A percentile compares a stretch with the other conserved stretches of the same genome.
These are phyloP conservation scores for Aurinia saxatilis DNA, from an alignment of 345 rosid species.

Conservation along the genomic window DNA sequence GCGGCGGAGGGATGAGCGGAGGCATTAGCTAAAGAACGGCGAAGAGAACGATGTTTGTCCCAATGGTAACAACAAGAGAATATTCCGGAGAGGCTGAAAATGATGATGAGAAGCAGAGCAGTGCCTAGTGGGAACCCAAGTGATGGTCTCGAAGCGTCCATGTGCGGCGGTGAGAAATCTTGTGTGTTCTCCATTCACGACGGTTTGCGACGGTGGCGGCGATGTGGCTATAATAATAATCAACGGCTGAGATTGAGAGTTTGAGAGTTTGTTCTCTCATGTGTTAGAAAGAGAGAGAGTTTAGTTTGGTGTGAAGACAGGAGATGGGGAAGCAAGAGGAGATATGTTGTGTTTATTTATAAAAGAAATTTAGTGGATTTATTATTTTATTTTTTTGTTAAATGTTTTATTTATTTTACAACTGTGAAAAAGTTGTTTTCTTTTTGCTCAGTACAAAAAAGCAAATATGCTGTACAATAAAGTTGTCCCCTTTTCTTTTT, in stretches of 20 bases:
- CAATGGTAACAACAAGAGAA: slow-evolving; percentile 99
- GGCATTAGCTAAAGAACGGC: slow-evolving; percentile 43
- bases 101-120: slow-evolving; percentile 71
- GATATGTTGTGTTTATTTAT: slow-evolving; percentile 28
- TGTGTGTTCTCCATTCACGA: slow-evolving; percentile 58
- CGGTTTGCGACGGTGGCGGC: background rate
- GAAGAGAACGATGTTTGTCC: slow-evolving; percentile 90
- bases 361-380: background rate
- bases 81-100: slow-evolving; percentile 86
- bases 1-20: slow-evolving; percentile 34
- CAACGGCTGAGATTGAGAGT: slow-evolving; percentile 36
- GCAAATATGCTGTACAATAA: slow-evolving; percentile 33
- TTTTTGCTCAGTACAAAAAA: slow-evolving; percentile 17
- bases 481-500: slow-evolving; percentile 20
- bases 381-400: background rate
- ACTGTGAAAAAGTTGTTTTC: slow-evolving; percentile 8
- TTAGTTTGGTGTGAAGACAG: slow-evolving; percentile 5
- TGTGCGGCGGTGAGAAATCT: slow-evolving; percentile 60
- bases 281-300: background rate
- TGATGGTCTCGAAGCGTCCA: slow-evolving; percentile 78
- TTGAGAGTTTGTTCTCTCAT: slow-evolving; percentile 13
- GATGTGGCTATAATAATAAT: background rate
- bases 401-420: slow-evolving; percentile 6
- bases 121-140: slow-evolving; percentile 95
- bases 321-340: background rate